Evolutionary conservation across 2,329 filamentous ascomycete species (phyloP), one percentile per base, ranked within the genome.

Genomic region (Penicillium sp.): DNA sequence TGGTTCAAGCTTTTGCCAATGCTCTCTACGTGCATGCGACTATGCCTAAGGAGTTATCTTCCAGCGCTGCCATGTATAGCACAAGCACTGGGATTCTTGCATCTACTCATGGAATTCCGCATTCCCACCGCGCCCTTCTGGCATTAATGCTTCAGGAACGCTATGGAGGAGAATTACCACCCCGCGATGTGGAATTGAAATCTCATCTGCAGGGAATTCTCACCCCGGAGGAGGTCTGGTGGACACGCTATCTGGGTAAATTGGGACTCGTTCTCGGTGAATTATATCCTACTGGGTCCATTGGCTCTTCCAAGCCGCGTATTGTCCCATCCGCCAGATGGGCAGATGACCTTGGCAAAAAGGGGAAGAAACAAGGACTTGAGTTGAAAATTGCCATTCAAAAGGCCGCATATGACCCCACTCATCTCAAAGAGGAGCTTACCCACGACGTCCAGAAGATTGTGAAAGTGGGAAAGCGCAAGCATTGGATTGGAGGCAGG

Each of bases 401-500:
- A 53, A 62, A 59, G 43, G 64, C 67, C 27, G 55, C 46, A 11
- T 61, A 63, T 39, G 69, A 70, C 33, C 63, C 68, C 6, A 67
- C 62, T 11, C 61, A 65, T 27, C 26, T 69, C 26, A 67, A 65
- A 39, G 53, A 64, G 21, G 66, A 67, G 45, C 29, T 74, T n/a
- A 55, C 59, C 27, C 59, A 57, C 19, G 60, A 69, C 14, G 42
- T 67, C 1, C 62, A 69, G 27, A 70, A 68, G 44, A 58, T 74
- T n/a, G 62, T 72, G 54, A 72, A 71, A 57, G 64, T 74, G 4
- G 72, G 72, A 2, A 75, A 74, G 57, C 72, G 69, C 54, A 75
- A 75, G 65, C 65, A 75, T 48, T 71, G 72, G 60, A 67, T 73
- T 43, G 71, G 71, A 19, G 72, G 71, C 7, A 60, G 58, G 9